Evolutionary conservation across 129 eudicot species (phyloP).

Genomic region (Flaveria sonorensis): DNA sequence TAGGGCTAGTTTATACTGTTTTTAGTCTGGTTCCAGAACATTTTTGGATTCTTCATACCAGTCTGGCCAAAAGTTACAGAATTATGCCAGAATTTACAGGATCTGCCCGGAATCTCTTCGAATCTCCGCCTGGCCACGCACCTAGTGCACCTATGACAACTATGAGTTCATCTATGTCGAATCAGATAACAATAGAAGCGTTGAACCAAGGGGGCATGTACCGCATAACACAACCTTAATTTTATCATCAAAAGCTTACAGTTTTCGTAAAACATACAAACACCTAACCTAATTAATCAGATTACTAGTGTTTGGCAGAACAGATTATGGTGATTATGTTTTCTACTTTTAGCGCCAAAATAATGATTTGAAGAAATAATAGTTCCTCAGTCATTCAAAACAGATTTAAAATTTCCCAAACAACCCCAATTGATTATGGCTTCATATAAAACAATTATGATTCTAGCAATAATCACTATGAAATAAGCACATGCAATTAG

Average conservation of each 20-base stretch:
- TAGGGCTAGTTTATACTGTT: no score
- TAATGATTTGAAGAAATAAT: conserved; percentile 11
- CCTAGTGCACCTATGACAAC: no score
- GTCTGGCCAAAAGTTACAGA: no score
- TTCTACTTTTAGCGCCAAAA: conserved; percentile 21
- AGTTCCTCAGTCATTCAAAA: background rate
- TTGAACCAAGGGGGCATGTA: background rate
- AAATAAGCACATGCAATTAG: background rate
- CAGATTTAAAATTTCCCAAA: background rate
- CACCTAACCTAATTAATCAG: background rate
- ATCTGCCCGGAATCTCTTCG: no score
- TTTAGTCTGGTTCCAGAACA: no score
- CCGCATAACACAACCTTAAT: background rate
- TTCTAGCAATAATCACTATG: background rate
- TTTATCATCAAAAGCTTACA: conserved; percentile 13
- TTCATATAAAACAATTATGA: background rate
- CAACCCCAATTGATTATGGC: background rate
- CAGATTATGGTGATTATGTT: background rate
- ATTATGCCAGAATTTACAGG: no score
- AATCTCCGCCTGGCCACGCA: no score
- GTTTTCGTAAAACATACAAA: background rate
- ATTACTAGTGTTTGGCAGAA: background rate
- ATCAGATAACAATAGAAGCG: background rate
- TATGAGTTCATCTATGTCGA: background rate
- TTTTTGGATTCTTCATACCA: no score